These are phyloP conservation scores for Ophiostoma pallidulum DNA, from an alignment of 2,329 filamentous ascomycete genomes.

Conservation along the genomic window DNA sequence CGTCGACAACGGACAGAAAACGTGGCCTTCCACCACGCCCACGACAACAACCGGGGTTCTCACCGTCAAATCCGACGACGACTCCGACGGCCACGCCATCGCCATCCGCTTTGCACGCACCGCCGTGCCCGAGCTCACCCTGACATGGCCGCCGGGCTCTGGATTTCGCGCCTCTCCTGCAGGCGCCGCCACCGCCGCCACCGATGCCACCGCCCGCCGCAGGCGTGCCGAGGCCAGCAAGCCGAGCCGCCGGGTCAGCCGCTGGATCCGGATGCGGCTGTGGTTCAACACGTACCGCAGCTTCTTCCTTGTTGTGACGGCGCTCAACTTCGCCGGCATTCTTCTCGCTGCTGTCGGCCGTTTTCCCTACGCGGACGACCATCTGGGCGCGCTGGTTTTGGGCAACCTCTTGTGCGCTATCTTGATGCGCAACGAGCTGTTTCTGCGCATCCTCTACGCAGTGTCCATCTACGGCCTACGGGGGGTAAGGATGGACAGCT, in stretches of 20 bases:
- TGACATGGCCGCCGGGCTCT: conserved; percentile 1
- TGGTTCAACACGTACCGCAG: conserved; percentile 34
- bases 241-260: conserved; percentile 17
- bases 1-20: background rate
- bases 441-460: conserved; percentile 28
- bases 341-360: conserved; percentile 24
- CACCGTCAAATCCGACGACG: background rate
- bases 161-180: no score
- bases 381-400: conserved; percentile 30
- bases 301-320: conserved; percentile 30
- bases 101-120: no score
- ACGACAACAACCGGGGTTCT: background rate
- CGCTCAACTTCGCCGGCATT: conserved; percentile 29
- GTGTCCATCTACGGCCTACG: conserved; percentile 30
- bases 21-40: background rate
- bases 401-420: conserved; percentile 31
- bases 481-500: conserved; percentile 9
- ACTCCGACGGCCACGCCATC: no score
- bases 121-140: background rate
- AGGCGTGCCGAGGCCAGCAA: background rate
- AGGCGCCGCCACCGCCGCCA: background rate
- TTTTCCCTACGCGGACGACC: conserved; percentile 29
- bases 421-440: conserved; percentile 32
- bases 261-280: conserved; percentile 27
- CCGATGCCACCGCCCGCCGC: background rate